Conservation (phyloP, 768 basidiomycete genomes). For the Mycena floridula region DNA sequence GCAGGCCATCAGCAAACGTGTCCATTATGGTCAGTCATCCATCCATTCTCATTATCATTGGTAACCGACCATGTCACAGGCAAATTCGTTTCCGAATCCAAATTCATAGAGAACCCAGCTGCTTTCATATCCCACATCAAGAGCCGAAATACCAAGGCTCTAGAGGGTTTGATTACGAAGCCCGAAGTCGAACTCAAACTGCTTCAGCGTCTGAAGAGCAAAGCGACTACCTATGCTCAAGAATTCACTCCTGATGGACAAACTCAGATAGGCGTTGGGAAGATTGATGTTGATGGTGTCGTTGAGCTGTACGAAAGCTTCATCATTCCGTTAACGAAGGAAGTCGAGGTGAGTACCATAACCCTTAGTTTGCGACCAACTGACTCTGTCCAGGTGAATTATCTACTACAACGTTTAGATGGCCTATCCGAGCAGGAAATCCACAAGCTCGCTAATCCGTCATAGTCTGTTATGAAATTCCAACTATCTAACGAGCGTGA, state of each 20-base stretch:
- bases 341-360: conserved; percentile 76
- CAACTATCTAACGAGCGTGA: not conserved
- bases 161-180: conserved; percentile 92
- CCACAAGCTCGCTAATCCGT: conserved; percentile 38
- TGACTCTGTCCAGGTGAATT: conserved; percentile 66
- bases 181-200: conserved; percentile 90
- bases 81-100: conserved; percentile 98
- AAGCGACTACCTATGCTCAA: conserved; percentile 73
- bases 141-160: conserved; percentile 64
- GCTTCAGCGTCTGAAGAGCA: conserved; percentile 78
- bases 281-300: conserved; percentile 91
- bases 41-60: not conserved
- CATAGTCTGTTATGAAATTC: not conserved
- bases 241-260: conserved; percentile 70
- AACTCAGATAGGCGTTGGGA: conserved; percentile 31
- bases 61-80: conserved; percentile 41
- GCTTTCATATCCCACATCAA: conserved; percentile 92
- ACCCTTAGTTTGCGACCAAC: not conserved
- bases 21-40: conserved; percentile 80
- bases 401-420: conserved; percentile 85
- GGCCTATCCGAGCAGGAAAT: conserved; percentile 81
- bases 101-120: conserved; percentile 82
- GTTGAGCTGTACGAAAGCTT: conserved; percentile 91
- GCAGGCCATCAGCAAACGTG: conserved; percentile 97
- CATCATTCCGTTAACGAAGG: conserved; percentile 96